Base-by-base conservation (phyloP, 2,329 filamentous ascomycete genomes). In the Leptodontidium sp. region DNA sequence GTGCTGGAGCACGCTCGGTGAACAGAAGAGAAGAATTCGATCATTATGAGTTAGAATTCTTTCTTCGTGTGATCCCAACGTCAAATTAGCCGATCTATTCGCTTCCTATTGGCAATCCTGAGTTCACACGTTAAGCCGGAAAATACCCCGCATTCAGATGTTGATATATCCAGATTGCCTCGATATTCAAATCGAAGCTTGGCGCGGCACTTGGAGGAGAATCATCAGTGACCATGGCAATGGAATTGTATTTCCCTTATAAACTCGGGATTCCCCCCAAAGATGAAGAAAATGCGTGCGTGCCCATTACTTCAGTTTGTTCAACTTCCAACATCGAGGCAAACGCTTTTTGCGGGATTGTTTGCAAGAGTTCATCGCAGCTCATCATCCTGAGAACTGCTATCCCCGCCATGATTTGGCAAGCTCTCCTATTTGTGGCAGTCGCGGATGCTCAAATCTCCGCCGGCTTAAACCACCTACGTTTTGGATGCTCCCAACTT, bases 161-260 rank as follows among this genome's bases (percentile, higher is more conserved):
- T 53, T 53, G 50, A 53, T 53, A 53, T 53, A 53, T 53, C 50
- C 50, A 53, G 29, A 53, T 53, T 53, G 50, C 50, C 26, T 53
- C 50, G 24, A 53, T 32, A 32, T 53, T 32, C 24, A 17, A 32
- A 12, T 2, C 4, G 2, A 53, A 53, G 50, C 50, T 53, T 53
- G 50, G 50, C 50, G 26, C 50, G 50, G 50, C 50, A 53, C 50
- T 53, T 53, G 26, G 14, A 53, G 7, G 8, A 17, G 12, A 53
- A 32, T 53, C 14, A 12, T 17, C 50, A 53, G 26, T 24, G 50
- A 53, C 50, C 50, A 53, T 53, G 50, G 50, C 24, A 53, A 53
- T 53, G 50, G 50, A 14, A 17, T 17, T 17, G 24, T 14, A 17
- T 14, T 17, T 15, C 26, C 50, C 12, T 53, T 24, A 53, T 53